Evolutionary conservation across 495 filamentous ascomycete species (phyloP).

Genomic region (Talaromyces wortmannii): DNA sequence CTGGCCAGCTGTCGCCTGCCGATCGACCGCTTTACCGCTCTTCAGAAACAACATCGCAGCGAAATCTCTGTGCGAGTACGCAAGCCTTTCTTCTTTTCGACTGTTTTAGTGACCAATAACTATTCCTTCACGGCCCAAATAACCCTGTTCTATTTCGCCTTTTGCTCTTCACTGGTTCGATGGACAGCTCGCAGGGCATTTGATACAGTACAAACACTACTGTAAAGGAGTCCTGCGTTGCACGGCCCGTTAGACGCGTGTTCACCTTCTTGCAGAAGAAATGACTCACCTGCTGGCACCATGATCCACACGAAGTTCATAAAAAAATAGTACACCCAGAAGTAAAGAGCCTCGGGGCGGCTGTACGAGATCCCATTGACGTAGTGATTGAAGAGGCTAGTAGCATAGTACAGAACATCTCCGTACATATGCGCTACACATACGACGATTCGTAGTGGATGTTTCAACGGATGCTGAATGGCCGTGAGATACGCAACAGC

Average conservation of each 20-base stretch:
- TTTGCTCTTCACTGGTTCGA: conserved; percentile 23
- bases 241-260: background rate
- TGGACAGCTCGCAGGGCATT: conserved; percentile 36
- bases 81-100: too few relatives aligned
- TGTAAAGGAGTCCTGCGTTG: conserved; percentile 45
- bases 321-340: conserved; percentile 81
- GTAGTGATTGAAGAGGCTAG: conserved; percentile 62
- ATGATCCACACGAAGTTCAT: conserved; percentile 87
- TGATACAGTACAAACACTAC: conserved; percentile 41
- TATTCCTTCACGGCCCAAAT: background rate
- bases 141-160: conserved; percentile 18
- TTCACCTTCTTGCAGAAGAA: background rate
- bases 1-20: too few relatives aligned
- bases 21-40: too few relatives aligned
- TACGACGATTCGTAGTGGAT: conserved; percentile 65
- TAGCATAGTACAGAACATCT: conserved; percentile 78
- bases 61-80: too few relatives aligned
- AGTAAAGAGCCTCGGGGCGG: conserved; percentile 74
- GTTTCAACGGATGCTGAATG: conserved; percentile 51
- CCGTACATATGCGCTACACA: conserved; percentile 82
- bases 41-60: too few relatives aligned
- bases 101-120: too few relatives aligned
- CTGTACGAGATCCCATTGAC: conserved; percentile 53
- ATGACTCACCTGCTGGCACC: conserved; percentile 53
- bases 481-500: conserved; percentile 55